Percentiles rank a stretch among this genome's conserved stretches.
Conservation (phyloP, 1,284 basidiomycete species). For the Puccinia hordei region DNA sequence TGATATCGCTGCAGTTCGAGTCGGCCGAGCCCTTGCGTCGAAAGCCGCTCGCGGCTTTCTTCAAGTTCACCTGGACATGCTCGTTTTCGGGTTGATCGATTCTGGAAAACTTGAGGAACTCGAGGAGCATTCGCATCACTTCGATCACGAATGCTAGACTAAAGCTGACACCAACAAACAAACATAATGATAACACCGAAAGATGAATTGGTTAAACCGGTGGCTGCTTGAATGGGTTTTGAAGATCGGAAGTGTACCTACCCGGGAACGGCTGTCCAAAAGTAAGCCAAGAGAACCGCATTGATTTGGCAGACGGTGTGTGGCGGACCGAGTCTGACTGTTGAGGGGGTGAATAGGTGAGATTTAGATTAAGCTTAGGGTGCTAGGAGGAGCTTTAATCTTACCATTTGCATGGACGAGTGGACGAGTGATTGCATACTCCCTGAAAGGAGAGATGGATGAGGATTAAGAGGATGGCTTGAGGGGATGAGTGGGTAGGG, state of each 20-base stretch:
- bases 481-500: background rate
- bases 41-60: background rate
- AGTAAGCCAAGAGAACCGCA: constrained; percentile 45
- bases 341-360: background rate
- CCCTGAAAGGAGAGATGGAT: constrained; percentile 18
- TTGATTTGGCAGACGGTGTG: constrained; percentile 43
- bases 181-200: background rate
- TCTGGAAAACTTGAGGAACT: constrained; percentile 12
- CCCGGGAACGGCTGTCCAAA: constrained; percentile 40
- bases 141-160: constrained; percentile 34
- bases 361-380: too few relatives aligned
- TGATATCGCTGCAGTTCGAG: background rate
- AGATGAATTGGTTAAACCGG: background rate
- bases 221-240: too few relatives aligned
- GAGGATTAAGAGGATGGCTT: background rate
- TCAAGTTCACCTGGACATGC: too few relatives aligned
- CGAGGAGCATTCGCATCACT: constrained; percentile 33
- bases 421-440: background rate
- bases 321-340: constrained; percentile 34
- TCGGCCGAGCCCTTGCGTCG: constrained; percentile 24
- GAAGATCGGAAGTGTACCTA: too few relatives aligned
- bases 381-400: background rate
- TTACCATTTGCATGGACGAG: constrained; percentile 38
- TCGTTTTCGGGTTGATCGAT: background rate
- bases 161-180: constrained; percentile 15